These are phyloP conservation scores for Dactylellina parvicollis DNA, from an alignment of 2,329 filamentous ascomycete species.

Conservation along the genomic window DNA sequence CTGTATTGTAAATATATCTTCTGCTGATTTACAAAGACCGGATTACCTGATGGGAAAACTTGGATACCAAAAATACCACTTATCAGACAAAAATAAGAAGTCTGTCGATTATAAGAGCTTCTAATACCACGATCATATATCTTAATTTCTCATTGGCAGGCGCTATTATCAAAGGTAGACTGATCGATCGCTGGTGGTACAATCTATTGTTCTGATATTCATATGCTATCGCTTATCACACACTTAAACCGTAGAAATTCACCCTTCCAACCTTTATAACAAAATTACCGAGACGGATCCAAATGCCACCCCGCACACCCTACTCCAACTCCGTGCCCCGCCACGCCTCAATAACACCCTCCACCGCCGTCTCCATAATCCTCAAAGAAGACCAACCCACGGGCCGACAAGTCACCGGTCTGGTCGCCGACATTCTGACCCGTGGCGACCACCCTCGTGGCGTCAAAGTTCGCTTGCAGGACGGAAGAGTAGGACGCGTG, in stretches of 20 bases:
- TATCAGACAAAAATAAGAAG: no score
- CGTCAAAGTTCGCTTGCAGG: constrained; percentile 78
- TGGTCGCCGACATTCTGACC: constrained; percentile 75
- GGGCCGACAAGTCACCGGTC: constrained; percentile 74
- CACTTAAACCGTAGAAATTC: no score
- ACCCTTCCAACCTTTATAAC: not conserved
- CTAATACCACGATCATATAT: no score
- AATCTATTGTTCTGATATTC: no score
- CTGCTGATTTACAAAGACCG: no score
- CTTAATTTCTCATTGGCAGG: no score
- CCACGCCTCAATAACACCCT: constrained; percentile 68
- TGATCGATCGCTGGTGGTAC: no score
- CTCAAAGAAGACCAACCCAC: constrained; percentile 80
- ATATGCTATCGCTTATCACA: no score
- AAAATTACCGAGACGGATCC: constrained; percentile 5
- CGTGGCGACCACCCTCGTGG: constrained; percentile 78
- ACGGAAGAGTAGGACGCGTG: constrained; percentile 78
- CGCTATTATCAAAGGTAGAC: no score
- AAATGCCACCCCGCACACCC: constrained; percentile 44
- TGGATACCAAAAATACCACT: no score
- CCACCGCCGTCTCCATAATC: constrained; percentile 75
- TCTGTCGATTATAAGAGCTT: no score
- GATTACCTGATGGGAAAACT: no score
- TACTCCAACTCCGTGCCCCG: constrained; percentile 62
- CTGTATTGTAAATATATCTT: constrained; percentile 11